Evolutionary conservation across 2,329 filamentous ascomycete genomes (phyloP).

Genomic region (Zasmidium angulare): DNA sequence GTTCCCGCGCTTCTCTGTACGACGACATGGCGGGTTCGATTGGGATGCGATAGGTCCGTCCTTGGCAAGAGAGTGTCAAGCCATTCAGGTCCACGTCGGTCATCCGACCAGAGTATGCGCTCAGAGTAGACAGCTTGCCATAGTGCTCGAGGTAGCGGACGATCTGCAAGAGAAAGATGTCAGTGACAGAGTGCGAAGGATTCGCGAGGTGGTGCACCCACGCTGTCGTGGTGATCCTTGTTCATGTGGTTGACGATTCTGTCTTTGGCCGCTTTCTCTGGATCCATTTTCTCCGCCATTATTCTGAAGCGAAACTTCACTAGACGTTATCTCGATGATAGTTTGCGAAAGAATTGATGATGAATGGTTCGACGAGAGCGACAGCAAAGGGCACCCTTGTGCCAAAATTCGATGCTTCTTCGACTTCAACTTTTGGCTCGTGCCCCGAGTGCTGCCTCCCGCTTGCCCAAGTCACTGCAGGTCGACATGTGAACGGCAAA

Average conservation of each 20-base stretch:
- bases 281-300: conserved; percentile 24
- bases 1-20: conserved; percentile 65
- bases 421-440: too few species aligned
- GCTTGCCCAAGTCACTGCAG: too few species aligned
- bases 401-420: too few species aligned
- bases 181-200: background rate
- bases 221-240: conserved; percentile 71
- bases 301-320: background rate
- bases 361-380: too few species aligned
- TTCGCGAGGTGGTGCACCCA: conserved; percentile 24
- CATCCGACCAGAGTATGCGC: conserved; percentile 60
- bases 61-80: conserved; percentile 60
- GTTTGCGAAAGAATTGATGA: background rate
- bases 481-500: too few species aligned
- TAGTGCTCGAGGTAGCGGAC: conserved; percentile 76
- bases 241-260: conserved; percentile 86
- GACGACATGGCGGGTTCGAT: conserved; percentile 70
- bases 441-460: too few species aligned
- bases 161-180: conserved; percentile 45
- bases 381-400: too few species aligned
- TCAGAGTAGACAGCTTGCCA: conserved; percentile 55
- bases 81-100: conserved; percentile 63
- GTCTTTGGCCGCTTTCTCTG: conserved; percentile 53
- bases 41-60: conserved; percentile 55
- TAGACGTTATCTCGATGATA: background rate